These are phyloP conservation scores for Phaffomyces opuntiae DNA, from an alignment of 805 yeast genomes.

Conservation along the genomic window DNA sequence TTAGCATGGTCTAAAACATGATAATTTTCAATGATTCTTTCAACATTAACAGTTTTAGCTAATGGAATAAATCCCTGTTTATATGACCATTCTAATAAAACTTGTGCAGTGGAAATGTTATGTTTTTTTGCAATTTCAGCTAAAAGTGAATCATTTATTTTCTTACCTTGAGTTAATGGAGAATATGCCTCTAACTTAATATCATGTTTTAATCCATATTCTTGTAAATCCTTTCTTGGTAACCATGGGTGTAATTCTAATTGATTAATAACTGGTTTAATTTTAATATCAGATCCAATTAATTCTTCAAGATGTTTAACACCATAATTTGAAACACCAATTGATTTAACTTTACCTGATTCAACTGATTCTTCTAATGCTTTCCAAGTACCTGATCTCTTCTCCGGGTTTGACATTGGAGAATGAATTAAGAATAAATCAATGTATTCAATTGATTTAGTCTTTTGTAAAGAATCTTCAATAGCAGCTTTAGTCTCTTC, in stretches of 20 bases:
- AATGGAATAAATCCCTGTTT: conserved; percentile 66
- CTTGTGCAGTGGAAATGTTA: conserved; percentile 49
- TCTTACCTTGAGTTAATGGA: conserved; percentile 19
- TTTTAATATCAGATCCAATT: conserved; percentile 42
- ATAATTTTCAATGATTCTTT: conserved; percentile 48
- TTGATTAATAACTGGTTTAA: conserved; percentile 70
- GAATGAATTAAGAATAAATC: conserved; percentile 66
- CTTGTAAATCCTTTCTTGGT: conserved; percentile 21
- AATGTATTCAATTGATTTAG: conserved; percentile 51
- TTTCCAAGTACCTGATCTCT: conserved; percentile 55
- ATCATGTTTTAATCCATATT: conserved; percentile 15
- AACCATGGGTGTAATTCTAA: conserved; percentile 30
- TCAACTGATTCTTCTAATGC: conserved; percentile 72
- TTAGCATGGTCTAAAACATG: conserved; percentile 44
- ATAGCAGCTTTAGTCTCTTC: conserved; percentile 30
- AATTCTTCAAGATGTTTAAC: conserved; percentile 56
- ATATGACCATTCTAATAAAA: conserved; percentile 65
- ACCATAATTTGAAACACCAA: conserved; percentile 79
- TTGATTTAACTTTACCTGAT: conserved; percentile 50
- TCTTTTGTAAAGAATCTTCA: conserved; percentile 43
- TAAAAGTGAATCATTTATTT: conserved; percentile 17
- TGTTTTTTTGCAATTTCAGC: conserved; percentile 23
- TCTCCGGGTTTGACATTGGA: conserved; percentile 42
- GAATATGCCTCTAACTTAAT: conserved; percentile 18
- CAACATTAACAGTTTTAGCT: conserved; percentile 53